Conservation (phyloP, 2,329 filamentous ascomycete genomes). For the Colletotrichum orbiculare region DNA sequence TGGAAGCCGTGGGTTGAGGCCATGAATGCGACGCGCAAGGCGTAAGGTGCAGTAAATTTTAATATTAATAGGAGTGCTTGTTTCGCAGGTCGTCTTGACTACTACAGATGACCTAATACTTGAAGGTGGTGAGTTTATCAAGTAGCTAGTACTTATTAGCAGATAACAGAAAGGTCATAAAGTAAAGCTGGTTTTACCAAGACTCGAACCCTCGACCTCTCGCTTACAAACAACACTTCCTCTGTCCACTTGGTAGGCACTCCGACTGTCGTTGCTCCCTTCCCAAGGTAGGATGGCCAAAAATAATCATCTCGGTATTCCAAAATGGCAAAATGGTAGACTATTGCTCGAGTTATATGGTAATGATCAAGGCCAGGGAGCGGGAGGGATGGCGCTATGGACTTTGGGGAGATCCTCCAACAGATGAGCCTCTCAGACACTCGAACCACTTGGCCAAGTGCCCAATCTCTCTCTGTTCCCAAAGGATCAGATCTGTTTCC, state of each 20-base stretch:
- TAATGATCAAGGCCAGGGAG: neutral
- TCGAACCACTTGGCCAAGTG: neutral
- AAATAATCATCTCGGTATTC: neutral
- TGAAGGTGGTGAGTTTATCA: no score
- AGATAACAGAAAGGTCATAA: neutral
- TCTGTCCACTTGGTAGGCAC: no score
- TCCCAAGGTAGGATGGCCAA: neutral
- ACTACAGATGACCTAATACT: no score
- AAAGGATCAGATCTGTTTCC: neutral
- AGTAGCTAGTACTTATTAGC: neutral
- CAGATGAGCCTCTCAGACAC: neutral
- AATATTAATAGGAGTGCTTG: neutral
- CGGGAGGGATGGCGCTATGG: neutral
- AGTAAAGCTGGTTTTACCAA: neutral
- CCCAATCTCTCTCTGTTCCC: neutral
- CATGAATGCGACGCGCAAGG: constrained; percentile 53
- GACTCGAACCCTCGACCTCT: constrained; percentile 5
- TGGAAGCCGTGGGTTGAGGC: constrained; percentile 62
- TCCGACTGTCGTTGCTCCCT: neutral
- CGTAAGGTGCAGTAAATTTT: constrained; percentile 31
- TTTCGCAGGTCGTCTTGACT: neutral
- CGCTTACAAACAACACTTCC: neutral
- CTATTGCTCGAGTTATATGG: neutral
- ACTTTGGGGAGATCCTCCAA: neutral
- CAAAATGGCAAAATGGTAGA: constrained; percentile 2